Evolutionary conservation across 1,284 basidiomycete genomes (phyloP), one percentile per base, ranked within the genome.

Genomic region (Cerioporus squamosus): DNA sequence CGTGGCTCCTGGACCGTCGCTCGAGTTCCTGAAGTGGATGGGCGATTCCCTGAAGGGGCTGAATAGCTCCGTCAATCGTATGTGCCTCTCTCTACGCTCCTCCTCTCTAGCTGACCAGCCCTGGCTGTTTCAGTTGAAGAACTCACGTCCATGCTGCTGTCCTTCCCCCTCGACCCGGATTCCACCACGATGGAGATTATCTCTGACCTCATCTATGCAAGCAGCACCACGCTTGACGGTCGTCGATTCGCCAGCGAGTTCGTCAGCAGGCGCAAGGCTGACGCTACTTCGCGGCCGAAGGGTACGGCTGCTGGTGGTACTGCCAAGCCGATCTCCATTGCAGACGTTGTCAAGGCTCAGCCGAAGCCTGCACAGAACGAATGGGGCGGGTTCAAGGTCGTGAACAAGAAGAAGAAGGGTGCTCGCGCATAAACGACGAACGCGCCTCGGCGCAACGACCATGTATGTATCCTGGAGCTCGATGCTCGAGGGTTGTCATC

Each of bases 181-280:
- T 76, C 86, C 40, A 82, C 87, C 4, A 91, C 91, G 1, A 77
- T 89, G 40, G 95, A 97, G 75, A 89, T 97, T 70, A 97, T 98
- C 63, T 90, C 91, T 20, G 95, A 97, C 71, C 80, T 89, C 44
- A 93, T 99, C 55, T 99, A 99, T 71, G 91, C 93, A 40, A 95
- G 92, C 68, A 95, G 93, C 67, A 92, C 93, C 23, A 99, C 94
- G 2, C 83, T 99, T 42, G 95, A 99, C 69, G 97, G 97, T 1
- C 84, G 96, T 53, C 85, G 96, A 29, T 99, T 99, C 69, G 95
- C 95, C 1, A 80, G 90, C 5, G 95, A 98, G 68, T 99, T 96
- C 70, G 87, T 95, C 49, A 85, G 80, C 61, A 92, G 86, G 72
- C 88, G 96, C 55, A 97, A 96, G 77, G 82, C 81, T 10, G 94